Base-by-base conservation (phyloP, 805 yeast genomes). In the Huiozyma naganishii region DNA sequence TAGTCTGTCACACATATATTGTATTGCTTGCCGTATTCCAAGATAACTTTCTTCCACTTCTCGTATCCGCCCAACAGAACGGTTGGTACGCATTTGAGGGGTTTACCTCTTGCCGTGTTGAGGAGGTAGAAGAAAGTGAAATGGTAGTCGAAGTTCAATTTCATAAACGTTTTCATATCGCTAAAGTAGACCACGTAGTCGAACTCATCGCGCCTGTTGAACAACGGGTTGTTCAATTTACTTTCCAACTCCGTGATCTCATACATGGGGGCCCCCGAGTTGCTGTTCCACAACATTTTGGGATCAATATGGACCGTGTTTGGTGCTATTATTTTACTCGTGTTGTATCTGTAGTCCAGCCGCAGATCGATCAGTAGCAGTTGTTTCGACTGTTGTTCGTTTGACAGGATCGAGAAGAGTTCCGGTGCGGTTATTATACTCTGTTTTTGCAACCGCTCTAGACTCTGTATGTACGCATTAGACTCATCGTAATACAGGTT, bases 371-470 rank as follows among this genome's bases (percentile, higher is more conserved):
- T 57, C 6, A 72, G 42, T 23, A 72, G 45, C 23, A 59, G 17
- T 23, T 50, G 50, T 2, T 48, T 36, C 1, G 76, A 73, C 34
- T 71, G 73, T 45, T 76, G 68, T 29, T 71, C 72, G 44, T 65
- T 67, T 42, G 64, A 67, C 41, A 77, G 59, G 12, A 69, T 67
- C 4, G 72, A 62, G 43, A 76, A 58, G 3, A 76, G 54, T 61
- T 66, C 61, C 28, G 61, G 65, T 7, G 72, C 55, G 0, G 73
- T 56, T 5, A 67, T 60, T 10, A 62, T 55, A 4, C 92, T 90
- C 57, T 83, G 90, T 39, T 54, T 59, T 40, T 62, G 64, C 33
- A 61, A 42, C 32, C 57, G 49, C 37, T 58, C 54, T 37, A 61
- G 42, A 23, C 52, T 48, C 36, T 57, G 57, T 10, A 52, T 49